These are phyloP conservation scores for Xerocomus cyaneibrunnescens DNA, from an alignment of 1,284 basidiomycete genomes.

Conservation along the genomic window DNA sequence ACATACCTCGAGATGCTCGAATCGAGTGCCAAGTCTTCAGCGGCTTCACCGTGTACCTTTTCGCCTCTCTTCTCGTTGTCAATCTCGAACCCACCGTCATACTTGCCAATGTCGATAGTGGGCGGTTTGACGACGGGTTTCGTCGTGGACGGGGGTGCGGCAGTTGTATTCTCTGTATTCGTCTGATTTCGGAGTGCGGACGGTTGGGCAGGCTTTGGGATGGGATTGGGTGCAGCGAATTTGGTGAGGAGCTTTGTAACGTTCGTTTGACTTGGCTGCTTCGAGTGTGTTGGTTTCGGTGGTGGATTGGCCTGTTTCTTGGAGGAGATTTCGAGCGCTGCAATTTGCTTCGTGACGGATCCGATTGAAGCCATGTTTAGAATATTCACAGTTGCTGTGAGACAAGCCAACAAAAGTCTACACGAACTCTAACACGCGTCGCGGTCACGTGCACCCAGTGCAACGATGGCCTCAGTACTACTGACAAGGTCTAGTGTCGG, in stretches of 20 bases:
- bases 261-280: constrained; percentile 53
- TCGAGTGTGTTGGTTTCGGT: constrained; percentile 42
- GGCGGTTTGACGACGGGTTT: constrained; percentile 23
- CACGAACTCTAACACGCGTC: constrained; percentile 22
- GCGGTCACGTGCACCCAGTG: constrained; percentile 25
- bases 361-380: constrained; percentile 44
- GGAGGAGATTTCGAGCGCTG: constrained; percentile 49
- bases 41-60: constrained; percentile 68
- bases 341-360: constrained; percentile 47
- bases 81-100: constrained; percentile 84
- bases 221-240: constrained; percentile 56
- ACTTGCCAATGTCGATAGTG: constrained; percentile 73
- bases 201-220: constrained; percentile 38
- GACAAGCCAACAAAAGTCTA: background rate
- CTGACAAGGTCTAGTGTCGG: constrained; percentile 27
- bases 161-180: constrained; percentile 26
- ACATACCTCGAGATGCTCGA: constrained; percentile 66
- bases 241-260: constrained; percentile 68
- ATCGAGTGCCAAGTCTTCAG: constrained; percentile 73
- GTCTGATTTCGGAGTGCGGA: constrained; percentile 44
- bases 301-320: constrained; percentile 39
- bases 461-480: background rate
- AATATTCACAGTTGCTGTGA: background rate
- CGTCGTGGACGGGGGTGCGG: constrained; percentile 24
- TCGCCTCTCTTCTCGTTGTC: constrained; percentile 70